These are phyloP conservation scores for Ilyonectria destructans DNA, from an alignment of 2,329 filamentous ascomycete species.

Conservation along the genomic window DNA sequence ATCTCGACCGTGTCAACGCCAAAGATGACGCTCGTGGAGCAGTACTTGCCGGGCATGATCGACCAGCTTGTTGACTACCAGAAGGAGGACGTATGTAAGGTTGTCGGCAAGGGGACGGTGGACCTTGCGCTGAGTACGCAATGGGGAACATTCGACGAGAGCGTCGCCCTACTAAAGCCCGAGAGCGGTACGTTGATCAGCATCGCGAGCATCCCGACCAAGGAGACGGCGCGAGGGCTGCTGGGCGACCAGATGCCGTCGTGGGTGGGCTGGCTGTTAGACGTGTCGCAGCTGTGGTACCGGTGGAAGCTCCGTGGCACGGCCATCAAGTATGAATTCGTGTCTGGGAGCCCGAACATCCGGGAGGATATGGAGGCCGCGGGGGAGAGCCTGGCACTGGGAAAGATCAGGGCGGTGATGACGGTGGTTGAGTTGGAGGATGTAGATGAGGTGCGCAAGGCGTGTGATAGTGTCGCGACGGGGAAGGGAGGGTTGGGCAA, in stretches of 20 bases:
- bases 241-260: conserved; percentile 54
- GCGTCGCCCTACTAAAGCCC: conserved; percentile 59
- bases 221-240: conserved; percentile 49
- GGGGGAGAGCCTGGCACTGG: conserved; percentile 59
- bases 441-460: conserved; percentile 59
- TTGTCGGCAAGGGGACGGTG: conserved; percentile 60
- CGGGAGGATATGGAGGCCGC: conserved; percentile 61
- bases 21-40: conserved; percentile 64
- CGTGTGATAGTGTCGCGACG: conserved; percentile 56
- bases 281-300: conserved; percentile 59
- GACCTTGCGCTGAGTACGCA: conserved; percentile 69
- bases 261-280: conserved; percentile 57
- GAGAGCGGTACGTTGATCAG: conserved; percentile 59
- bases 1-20: conserved; percentile 69
- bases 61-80: conserved; percentile 70
- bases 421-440: conserved; percentile 61
- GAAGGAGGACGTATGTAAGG: conserved; percentile 55
- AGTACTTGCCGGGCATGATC: conserved; percentile 60
- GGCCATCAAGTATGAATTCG: conserved; percentile 60
- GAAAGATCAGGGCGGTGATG: conserved; percentile 61
- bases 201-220: conserved; percentile 58
- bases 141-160: conserved; percentile 55
- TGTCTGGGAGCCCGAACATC: conserved; percentile 61
- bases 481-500: conserved; percentile 50
- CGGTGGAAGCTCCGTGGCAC: conserved; percentile 62